Percentiles rank a stretch among this genome's conserved stretches.
phyloP scores from a whole-genome alignment of 345 rosid species.

The Arabis hirsuta region DNA sequence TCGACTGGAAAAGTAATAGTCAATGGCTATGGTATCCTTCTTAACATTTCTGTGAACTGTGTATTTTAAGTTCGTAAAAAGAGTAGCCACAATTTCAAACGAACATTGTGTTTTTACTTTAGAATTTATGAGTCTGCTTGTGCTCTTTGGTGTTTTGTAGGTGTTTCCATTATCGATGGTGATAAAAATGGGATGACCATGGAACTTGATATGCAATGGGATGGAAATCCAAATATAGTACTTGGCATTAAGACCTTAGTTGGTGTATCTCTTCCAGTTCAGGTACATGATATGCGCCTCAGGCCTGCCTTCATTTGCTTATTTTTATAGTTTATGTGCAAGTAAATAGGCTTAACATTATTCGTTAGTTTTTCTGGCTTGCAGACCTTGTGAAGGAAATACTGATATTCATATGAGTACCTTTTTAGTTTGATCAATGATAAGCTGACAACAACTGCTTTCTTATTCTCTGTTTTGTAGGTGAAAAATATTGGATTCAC shows the following conservation, averaged over 20 bases:
- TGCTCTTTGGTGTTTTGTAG: conserved; percentile 46
- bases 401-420: neutral
- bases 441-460: conserved; percentile 26
- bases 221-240: conserved; percentile 88
- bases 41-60: conserved; percentile 1
- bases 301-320: conserved; percentile 17
- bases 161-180: conserved; percentile 78
- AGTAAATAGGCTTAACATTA: conserved; percentile 13
- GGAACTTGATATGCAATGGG: conserved; percentile 99
- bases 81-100: neutral
- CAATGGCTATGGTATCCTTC: neutral
- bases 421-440: conserved; percentile 5
- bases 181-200: conserved; percentile 63
- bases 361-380: conserved; percentile 8
- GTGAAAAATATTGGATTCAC: conserved; percentile 96
- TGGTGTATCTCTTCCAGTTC: conserved; percentile 86
- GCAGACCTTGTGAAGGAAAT: conserved; percentile 7
- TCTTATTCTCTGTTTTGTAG: conserved; percentile 48
- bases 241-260: conserved; percentile 83
- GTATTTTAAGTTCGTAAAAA: conserved; percentile 16
- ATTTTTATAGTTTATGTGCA: neutral
- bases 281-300: conserved; percentile 53
- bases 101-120: neutral
- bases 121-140: conserved; percentile 28
- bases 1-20: neutral